Evolutionary conservation across 768 basidiomycete genomes (phyloP).

Genomic region (Boletus subparvulus): DNA sequence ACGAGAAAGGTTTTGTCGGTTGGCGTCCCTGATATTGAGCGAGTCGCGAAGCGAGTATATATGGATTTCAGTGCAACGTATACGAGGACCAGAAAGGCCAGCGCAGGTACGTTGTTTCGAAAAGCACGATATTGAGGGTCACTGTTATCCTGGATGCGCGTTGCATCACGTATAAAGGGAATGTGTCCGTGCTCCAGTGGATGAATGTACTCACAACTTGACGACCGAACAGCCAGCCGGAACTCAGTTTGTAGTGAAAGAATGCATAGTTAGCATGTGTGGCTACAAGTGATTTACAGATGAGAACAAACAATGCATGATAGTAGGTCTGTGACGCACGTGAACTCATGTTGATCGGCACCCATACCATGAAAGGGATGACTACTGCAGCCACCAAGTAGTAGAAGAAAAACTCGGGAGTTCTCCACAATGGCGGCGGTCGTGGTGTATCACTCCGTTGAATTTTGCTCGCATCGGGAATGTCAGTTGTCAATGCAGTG

Average conservation of each 20-base stretch:
- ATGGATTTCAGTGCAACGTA: constrained; percentile 58
- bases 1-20: constrained; percentile 40
- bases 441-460: constrained; percentile 24
- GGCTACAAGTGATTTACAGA: constrained; percentile 40
- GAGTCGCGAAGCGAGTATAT: constrained; percentile 37
- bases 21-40: constrained; percentile 26
- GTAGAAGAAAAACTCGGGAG: constrained; percentile 80
- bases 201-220: constrained; percentile 57
- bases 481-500: constrained; percentile 53
- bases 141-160: constrained; percentile 74
- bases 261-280: constrained; percentile 71
- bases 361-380: constrained; percentile 74
- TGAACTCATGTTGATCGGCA: constrained; percentile 69
- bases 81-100: constrained; percentile 47
- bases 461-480: constrained; percentile 44
- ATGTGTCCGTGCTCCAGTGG: not conserved
- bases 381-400: constrained; percentile 56
- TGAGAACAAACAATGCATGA: constrained; percentile 2
- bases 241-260: constrained; percentile 56
- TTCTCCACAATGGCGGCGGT: constrained; percentile 67
- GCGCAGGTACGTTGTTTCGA: constrained; percentile 70
- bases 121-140: constrained; percentile 91
- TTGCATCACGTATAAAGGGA: not conserved
- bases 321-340: constrained; percentile 49
- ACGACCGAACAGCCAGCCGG: constrained; percentile 83